Percentiles rank a stretch among this genome's conserved stretches.
Conservation (phyloP, 352 stramenopile genomes). For the Phytophthora pistaciae region DNA sequence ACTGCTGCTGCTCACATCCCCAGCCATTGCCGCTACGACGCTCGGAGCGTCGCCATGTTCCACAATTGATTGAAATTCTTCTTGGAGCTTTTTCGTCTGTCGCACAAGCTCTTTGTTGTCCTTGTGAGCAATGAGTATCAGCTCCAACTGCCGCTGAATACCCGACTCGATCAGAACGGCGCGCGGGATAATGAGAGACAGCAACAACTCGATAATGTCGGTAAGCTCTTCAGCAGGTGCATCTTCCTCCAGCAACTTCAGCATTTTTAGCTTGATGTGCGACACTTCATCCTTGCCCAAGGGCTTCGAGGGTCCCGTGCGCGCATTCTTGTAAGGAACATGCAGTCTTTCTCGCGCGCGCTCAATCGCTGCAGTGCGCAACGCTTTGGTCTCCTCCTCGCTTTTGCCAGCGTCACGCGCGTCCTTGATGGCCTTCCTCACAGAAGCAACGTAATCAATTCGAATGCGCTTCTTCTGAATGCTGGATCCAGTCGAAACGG, state of each 20-base stretch:
- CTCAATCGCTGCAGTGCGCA: conserved; percentile 80
- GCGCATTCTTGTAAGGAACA: conserved; percentile 83
- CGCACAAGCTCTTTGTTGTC: conserved; percentile 90
- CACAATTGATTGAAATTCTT: conserved; percentile 84
- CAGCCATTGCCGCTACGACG: conserved; percentile 37
- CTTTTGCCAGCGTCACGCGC: conserved; percentile 76
- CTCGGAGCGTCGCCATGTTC: conserved; percentile 50
- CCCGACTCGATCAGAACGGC: conserved; percentile 81
- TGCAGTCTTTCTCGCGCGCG: conserved; percentile 79
- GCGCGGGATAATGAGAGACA: conserved; percentile 81
- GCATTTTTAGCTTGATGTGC: conserved; percentile 88
- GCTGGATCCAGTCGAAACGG: conserved; percentile 18
- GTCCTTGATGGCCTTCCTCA: conserved; percentile 83
- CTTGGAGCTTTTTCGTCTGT: conserved; percentile 81
- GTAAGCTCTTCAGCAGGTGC: conserved; percentile 80
- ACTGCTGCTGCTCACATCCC: conserved; percentile 11
- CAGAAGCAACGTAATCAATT: conserved; percentile 88
- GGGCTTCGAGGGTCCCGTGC: conserved; percentile 75
- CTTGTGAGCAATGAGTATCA: conserved; percentile 82
- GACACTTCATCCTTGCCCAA: conserved; percentile 85
- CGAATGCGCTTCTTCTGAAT: conserved; percentile 85
- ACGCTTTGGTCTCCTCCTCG: conserved; percentile 80
- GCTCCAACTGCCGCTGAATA: conserved; percentile 77
- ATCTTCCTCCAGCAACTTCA: conserved; percentile 87
- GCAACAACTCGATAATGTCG: conserved; percentile 82